phyloP scores from a whole-genome alignment of 805 yeast genomes.

The Peterozyma xylosa region DNA sequence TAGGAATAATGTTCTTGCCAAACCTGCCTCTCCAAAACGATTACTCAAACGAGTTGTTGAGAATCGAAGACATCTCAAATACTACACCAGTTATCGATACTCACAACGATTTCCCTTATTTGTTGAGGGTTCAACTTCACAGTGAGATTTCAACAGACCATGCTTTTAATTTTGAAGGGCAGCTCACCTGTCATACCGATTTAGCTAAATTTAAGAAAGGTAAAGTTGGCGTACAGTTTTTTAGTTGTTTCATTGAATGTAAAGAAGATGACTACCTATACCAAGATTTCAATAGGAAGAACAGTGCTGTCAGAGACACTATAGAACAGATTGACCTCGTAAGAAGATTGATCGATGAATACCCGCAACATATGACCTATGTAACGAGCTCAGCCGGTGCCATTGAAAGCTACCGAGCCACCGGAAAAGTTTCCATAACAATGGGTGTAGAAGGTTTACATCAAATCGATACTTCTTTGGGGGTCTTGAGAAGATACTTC shows the following conservation, averaged over 20 bases:
- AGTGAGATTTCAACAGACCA: slow-evolving; percentile 25
- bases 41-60: too few relatives aligned
- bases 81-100: slow-evolving; percentile 35
- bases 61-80: slow-evolving; percentile 1
- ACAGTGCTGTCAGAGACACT: slow-evolving; percentile 41
- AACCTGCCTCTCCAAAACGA: too few relatives aligned
- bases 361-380: slow-evolving; percentile 29
- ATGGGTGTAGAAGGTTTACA: slow-evolving; percentile 50
- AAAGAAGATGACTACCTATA: slow-evolving; percentile 29
- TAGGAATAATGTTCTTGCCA: too few relatives aligned
- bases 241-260: slow-evolving; percentile 38
- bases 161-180: slow-evolving; percentile 30
- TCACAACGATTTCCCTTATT: slow-evolving; percentile 46
- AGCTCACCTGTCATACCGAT: slow-evolving; percentile 37
- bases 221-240: slow-evolving; percentile 41
- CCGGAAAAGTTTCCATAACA: slow-evolving; percentile 33
- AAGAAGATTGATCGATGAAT: slow-evolving; percentile 33
- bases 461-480: slow-evolving; percentile 41
- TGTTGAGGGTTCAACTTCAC: slow-evolving; percentile 35
- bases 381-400: slow-evolving; percentile 36
- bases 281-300: slow-evolving; percentile 36
- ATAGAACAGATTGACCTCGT: slow-evolving; percentile 47
- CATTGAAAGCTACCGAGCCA: slow-evolving; percentile 20
- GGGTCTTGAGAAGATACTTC: slow-evolving; percentile 38
- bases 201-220: slow-evolving; percentile 33